Evolutionary conservation across 2,329 filamentous ascomycete genomes (phyloP).

Genomic region (Arthrobotrys sphaeroides): DNA sequence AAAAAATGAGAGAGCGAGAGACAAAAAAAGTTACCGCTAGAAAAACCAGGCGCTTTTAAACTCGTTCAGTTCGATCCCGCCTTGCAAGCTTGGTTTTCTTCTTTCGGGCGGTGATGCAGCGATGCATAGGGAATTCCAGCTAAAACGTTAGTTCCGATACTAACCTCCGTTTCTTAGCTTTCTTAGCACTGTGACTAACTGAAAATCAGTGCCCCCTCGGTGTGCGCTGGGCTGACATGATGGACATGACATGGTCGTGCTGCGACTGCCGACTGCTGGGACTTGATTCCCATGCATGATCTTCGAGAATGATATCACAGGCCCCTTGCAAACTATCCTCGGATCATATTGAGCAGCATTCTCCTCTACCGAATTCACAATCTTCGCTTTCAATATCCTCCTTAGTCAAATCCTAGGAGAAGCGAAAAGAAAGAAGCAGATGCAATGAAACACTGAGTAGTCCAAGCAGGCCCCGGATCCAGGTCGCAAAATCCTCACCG

Average conservation of each 20-base stretch:
- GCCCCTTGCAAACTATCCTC: background rate
- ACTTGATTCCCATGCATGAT: constrained; percentile 6
- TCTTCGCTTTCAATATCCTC: background rate
- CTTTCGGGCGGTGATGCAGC: background rate
- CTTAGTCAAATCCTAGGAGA: background rate
- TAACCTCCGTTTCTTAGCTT: background rate
- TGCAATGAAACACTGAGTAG: background rate
- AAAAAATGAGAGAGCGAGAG: no score
- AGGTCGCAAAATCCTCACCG: background rate
- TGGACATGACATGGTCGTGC: constrained; percentile 1
- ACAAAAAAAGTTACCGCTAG: no score
- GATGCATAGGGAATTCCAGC: constrained; percentile 10
- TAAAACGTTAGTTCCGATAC: background rate
- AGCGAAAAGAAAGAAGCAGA: background rate
- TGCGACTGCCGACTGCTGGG: constrained; percentile 21
- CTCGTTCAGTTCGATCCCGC: background rate
- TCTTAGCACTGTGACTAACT: background rate
- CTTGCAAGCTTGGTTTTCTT: constrained; percentile 8
- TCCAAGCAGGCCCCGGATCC: background rate
- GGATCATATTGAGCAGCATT: background rate
- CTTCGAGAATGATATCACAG: constrained; percentile 21
- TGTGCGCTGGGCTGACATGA: constrained; percentile 5
- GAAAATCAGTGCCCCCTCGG: constrained; percentile 7
- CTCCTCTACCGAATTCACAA: background rate
- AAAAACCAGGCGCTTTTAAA: background rate